These are phyloP conservation scores for Tulasnella sp. DNA, from an alignment of 768 basidiomycete genomes.

Conservation along the genomic window DNA sequence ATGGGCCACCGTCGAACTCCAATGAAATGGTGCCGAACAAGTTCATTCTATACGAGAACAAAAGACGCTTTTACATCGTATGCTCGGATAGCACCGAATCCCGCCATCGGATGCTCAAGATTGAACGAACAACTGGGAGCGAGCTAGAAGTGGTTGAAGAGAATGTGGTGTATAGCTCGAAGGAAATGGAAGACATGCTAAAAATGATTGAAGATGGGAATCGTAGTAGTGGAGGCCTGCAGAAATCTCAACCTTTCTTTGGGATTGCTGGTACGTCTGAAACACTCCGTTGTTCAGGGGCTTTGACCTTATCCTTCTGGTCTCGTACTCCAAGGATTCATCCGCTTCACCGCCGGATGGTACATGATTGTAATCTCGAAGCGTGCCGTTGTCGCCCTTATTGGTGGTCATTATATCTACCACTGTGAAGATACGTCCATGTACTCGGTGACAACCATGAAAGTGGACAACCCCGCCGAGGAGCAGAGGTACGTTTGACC, in stretches of 20 bases:
- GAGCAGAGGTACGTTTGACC: constrained; percentile 45
- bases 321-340: constrained; percentile 50
- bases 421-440: constrained; percentile 90
- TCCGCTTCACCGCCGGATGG: constrained; percentile 90
- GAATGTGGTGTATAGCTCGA: constrained; percentile 72
- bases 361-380: constrained; percentile 88
- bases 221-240: constrained; percentile 73
- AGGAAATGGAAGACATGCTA: constrained; percentile 80
- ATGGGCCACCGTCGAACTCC: neutral
- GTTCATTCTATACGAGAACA: constrained; percentile 89
- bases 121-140: constrained; percentile 72
- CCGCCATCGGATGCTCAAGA: constrained; percentile 82
- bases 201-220: constrained; percentile 97
- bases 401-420: constrained; percentile 93
- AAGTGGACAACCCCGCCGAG: constrained; percentile 75
- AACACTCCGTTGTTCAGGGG: too few relatives aligned
- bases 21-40: constrained; percentile 39
- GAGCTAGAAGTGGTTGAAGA: constrained; percentile 76
- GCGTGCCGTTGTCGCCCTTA: constrained; percentile 79
- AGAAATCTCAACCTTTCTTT: constrained; percentile 65
- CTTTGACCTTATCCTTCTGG: neutral
- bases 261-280: constrained; percentile 60
- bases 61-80: constrained; percentile 79
- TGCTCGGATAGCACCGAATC: constrained; percentile 83
- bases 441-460: constrained; percentile 60